Percentiles rank a stretch among this genome's conserved stretches.
Conservation (phyloP, 371 early-diverging fungal species). For the Rhizopus arrhizus region DNA sequence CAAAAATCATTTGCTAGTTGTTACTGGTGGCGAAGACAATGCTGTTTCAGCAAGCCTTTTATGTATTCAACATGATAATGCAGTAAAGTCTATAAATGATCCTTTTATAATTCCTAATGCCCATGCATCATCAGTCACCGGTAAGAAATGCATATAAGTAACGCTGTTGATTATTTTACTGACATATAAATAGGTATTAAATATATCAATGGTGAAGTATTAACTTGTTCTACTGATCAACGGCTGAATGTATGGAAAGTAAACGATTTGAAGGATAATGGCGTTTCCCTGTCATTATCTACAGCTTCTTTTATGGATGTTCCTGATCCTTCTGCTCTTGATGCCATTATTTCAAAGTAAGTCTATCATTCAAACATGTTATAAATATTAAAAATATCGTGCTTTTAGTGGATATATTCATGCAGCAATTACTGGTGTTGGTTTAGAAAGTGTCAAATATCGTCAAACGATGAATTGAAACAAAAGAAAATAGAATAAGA, state of each 20-base stretch:
- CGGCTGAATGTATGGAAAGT: constrained; percentile 58
- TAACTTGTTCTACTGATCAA: constrained; percentile 61
- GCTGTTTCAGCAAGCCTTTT: constrained; percentile 46
- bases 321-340: constrained; percentile 65
- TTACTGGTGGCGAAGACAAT: constrained; percentile 69
- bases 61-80: constrained; percentile 1
- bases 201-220: constrained; percentile 34
- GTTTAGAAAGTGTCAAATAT: constrained; percentile 42
- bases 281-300: constrained; percentile 28
- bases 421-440: constrained; percentile 57
- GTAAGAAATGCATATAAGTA: constrained; percentile 16
- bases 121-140: constrained; percentile 63
- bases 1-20: constrained; percentile 29
- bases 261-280: constrained; percentile 14
- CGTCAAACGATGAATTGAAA: background rate
- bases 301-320: constrained; percentile 58
- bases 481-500: background rate
- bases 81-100: constrained; percentile 13
- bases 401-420: constrained; percentile 27
- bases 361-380: constrained; percentile 2
- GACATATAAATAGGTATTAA: constrained; percentile 37
- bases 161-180: background rate
- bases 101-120: constrained; percentile 46
- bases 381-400: constrained; percentile 1
- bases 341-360: constrained; percentile 41